Evolutionary conservation across 2,329 filamentous ascomycete genomes (phyloP), one percentile per base, ranked within the genome.

Genomic region (Knufia fluminis): DNA sequence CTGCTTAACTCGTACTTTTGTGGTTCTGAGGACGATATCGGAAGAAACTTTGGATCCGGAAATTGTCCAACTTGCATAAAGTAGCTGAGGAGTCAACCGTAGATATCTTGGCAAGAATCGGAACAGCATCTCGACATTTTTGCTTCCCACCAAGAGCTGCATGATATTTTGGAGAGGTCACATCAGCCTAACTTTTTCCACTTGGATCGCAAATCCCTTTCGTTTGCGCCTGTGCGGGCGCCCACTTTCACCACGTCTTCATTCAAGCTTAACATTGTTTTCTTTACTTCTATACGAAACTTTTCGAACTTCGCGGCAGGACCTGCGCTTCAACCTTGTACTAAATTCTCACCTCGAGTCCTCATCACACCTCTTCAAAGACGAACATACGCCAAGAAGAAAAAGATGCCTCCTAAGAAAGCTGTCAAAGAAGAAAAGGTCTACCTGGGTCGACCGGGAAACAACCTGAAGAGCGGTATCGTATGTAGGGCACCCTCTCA

Each of bases 381-480:
- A 38, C 73, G 76, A 60, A 66, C 67, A 56, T 80, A 78, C 73
- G 75, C 77, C 52, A 82, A 77, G 68, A 75, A 71, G 68, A 76
- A 69, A 68, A 89, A 80, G 68, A 98, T 98, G 92, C 78, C 88
- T 72, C 92, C 92, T 69, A 98, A 98, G 80, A 97, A 97, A 75
- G 75, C 73, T 48, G 83, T 82, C 62, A 82, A 87, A 63, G 86
- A 96, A 78, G 86, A 97, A 79, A 97, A 97, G 83, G 79, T 97
- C 71, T 83, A 92, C 61, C 79, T 98, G 71, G 92, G 92, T 71
- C 80, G 92, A 68, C 92, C 92, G 59, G 92, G 92, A 66, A 98
- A 98, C 80, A 97, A 82, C 74, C 71, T 98, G 71, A 98, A 97
- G 82, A 96, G 88, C 76, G 94, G 92, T 75, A 98, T 98, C 73